Base-by-base conservation (phyloP, 2,329 filamentous ascomycete species). In the Aspergillus eucalypticola region DNA sequence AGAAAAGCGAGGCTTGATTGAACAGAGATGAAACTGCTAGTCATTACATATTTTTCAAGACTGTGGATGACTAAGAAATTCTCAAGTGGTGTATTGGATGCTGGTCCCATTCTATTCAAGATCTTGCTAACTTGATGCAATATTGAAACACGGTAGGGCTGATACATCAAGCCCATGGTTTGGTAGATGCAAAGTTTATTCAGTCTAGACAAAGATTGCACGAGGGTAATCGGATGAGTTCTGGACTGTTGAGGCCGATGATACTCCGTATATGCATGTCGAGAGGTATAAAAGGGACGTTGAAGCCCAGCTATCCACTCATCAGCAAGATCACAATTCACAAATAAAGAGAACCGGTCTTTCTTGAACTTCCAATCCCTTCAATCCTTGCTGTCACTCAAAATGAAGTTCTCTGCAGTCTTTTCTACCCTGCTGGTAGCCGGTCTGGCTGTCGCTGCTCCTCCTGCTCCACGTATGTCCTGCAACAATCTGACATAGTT, bases 391-490 rank as follows among this genome's bases (percentile, higher is more conserved):
- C 1, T 8, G 32, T 50, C 29, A n/a, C 17, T 3, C 46, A 35
- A 2, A 5, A 57, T 57, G 54, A 57, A 42, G 44, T 11, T 57
- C 11, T 57, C 54, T 15, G 8, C 54, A 15, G 35, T 42, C 23
- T n/a, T 57, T 8, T 57, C 54, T 21, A 57, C 54, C 21, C 32
- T 57, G 2, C n/a, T 57, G 54, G 46, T 57, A 1, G 54, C 54
- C 2, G 54, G 54, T n/a, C 44, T 57, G 17, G 54, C 44, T 51
- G 46, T 35, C 8, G 54, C 54, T 6, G 54, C 54, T 25, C 54
- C 54, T 42, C 46, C 54, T 57, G 46, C 54, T 32, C 42, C 48
- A 11, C 54, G 54, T 56, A 56, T 56, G 54, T 39, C 5, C 11
- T 13, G 41, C 10, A 3, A 25, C 23, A 17, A 21, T 7, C 2